Percentiles rank a stretch among this genome's conserved stretches.
These are phyloP conservation scores for Dendrostoma leiphaemia DNA, from an alignment of 2,329 filamentous ascomycete species.

Conservation along the genomic window DNA sequence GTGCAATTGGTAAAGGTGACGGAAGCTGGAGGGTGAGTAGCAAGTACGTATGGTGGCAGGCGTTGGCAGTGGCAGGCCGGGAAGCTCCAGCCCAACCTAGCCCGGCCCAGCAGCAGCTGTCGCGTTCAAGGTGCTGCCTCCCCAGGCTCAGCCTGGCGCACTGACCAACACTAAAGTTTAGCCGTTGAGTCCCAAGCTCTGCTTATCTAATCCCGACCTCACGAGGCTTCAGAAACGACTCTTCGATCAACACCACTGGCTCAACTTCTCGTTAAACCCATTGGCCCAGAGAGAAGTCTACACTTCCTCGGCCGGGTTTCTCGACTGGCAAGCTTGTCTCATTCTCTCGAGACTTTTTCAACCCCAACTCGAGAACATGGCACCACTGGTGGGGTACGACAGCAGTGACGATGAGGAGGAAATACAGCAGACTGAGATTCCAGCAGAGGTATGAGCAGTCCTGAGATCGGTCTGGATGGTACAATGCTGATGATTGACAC, in stretches of 20 bases:
- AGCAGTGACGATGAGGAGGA: conserved; percentile 52
- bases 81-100: too few species aligned
- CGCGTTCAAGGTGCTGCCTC: conserved; percentile 30
- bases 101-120: conserved; percentile 22
- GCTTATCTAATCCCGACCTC: conserved; percentile 2
- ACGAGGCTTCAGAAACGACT: too few species aligned
- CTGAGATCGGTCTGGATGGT: too few species aligned
- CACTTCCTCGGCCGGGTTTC: too few species aligned
- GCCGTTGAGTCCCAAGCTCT: not conserved
- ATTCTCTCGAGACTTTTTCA: not conserved
- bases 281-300: not conserved
- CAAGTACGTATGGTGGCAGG: too few species aligned
- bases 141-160: not conserved
- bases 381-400: conserved; percentile 47
- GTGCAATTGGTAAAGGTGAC: too few species aligned
- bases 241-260: too few species aligned
- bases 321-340: too few species aligned
- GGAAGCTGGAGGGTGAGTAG: too few species aligned
- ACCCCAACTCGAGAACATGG: conserved; percentile 29
- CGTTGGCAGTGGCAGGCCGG: too few species aligned
- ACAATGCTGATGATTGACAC: not conserved
- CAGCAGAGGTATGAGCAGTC: conserved; percentile 11
- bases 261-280: not conserved
- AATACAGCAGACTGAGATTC: not conserved
- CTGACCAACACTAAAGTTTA: conserved; percentile 2